A percentile compares a stretch with the other conserved stretches of the same genome.
These are phyloP conservation scores for Chrysoporthe austroafricana DNA, from an alignment of 2,329 filamentous ascomycete species.

Conservation along the genomic window DNA sequence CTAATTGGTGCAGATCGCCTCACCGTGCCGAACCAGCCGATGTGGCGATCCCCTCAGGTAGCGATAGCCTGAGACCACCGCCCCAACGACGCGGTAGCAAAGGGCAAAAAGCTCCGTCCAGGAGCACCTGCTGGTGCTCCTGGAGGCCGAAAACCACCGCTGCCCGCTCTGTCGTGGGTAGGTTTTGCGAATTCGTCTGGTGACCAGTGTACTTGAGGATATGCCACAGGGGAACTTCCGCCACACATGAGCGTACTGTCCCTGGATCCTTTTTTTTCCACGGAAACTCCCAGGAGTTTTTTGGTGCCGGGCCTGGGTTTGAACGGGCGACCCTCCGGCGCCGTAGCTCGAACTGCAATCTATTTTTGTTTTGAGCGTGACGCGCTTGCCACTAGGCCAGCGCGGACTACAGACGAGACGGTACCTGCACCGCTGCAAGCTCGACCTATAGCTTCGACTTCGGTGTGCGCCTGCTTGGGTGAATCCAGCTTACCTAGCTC, in stretches of 20 bases:
- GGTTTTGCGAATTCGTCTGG: background rate
- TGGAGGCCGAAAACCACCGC: slow-evolving; percentile 1
- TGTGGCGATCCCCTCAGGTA: background rate
- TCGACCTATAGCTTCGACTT: too few relatives aligned
- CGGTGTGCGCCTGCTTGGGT: too few relatives aligned
- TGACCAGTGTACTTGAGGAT: background rate
- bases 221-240: background rate
- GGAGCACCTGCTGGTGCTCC: background rate
- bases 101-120: background rate
- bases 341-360: background rate
- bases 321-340: background rate
- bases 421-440: background rate
- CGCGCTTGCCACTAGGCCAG: background rate
- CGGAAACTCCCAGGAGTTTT: too few relatives aligned
- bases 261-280: background rate
- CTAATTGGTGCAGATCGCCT: background rate
- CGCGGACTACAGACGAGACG: background rate
- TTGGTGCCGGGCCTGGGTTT: background rate
- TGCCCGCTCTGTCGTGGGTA: background rate
- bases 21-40: too few relatives aligned
- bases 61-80: background rate
- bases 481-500: too few relatives aligned
- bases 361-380: background rate
- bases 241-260: background rate
- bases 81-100: too few relatives aligned